phyloP scores from a whole-genome alignment of 345 rosid species.

The Pistacia atlantica region DNA sequence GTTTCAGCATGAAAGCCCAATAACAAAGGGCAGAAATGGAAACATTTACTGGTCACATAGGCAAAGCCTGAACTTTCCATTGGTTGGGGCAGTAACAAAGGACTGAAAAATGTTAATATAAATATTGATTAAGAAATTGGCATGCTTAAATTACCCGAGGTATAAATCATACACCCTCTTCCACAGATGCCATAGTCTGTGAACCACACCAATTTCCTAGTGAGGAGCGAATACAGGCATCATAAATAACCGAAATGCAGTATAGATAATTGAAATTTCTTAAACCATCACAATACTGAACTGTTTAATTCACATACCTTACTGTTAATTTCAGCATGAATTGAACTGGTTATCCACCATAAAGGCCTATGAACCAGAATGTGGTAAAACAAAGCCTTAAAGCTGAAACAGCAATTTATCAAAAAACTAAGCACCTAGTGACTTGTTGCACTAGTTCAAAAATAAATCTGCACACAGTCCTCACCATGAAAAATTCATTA shows the following conservation, averaged over 20 bases:
- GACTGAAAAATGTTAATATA: background rate
- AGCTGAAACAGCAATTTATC: constrained; percentile 26
- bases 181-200: constrained; percentile 97
- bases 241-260: constrained; percentile 14
- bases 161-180: constrained; percentile 94
- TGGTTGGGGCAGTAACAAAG: background rate
- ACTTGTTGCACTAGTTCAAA: constrained; percentile 12
- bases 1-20: background rate
- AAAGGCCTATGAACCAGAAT: constrained; percentile 91
- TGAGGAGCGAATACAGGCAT: constrained; percentile 21
- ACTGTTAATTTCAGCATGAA: constrained; percentile 85
- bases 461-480: constrained; percentile 26
- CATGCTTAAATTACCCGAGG: constrained; percentile 62
- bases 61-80: background rate
- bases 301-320: constrained; percentile 49
- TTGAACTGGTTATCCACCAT: constrained; percentile 97
- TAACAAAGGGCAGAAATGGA: background rate
- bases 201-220: constrained; percentile 95
- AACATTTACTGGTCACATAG: background rate
- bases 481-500: constrained; percentile 80
- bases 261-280: constrained; percentile 5
- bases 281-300: constrained; percentile 3
- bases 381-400: constrained; percentile 23
- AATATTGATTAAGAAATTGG: background rate
- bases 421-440: constrained; percentile 9